These are phyloP conservation scores for Hyaloscypha bicolor DNA, from an alignment of 495 filamentous ascomycete species.

Conservation along the genomic window DNA sequence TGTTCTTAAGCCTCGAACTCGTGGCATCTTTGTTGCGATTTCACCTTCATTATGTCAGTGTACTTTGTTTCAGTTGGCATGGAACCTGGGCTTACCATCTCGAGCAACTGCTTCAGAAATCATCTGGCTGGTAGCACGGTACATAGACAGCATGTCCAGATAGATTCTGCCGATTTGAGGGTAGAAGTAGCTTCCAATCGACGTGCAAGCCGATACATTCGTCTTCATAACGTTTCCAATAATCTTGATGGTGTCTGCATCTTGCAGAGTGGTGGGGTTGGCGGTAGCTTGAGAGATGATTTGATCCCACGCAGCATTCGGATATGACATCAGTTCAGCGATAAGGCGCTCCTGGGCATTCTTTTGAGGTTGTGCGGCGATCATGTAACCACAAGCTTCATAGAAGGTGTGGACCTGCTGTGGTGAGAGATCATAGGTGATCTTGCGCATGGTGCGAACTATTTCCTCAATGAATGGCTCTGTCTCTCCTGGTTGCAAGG, in stretches of 20 bases:
- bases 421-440: conserved; percentile 90
- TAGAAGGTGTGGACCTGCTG: conserved; percentile 99
- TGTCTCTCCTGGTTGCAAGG: conserved; percentile 87
- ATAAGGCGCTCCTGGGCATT: conserved; percentile 88
- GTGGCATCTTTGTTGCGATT: conserved; percentile 96
- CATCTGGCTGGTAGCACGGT: conserved; percentile 89
- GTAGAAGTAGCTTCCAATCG: conserved; percentile 95
- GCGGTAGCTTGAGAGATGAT: conserved; percentile 86
- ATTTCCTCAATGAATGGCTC: conserved; percentile 99
- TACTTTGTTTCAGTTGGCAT: neutral
- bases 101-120: conserved; percentile 88
- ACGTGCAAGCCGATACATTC: conserved; percentile 94
- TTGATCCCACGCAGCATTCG: conserved; percentile 91
- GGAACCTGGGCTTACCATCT: conserved; percentile 63
- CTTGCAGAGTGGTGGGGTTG: conserved; percentile 80
- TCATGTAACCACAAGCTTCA: conserved; percentile 99
- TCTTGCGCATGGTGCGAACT: conserved; percentile 89
- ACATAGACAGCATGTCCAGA: conserved; percentile 99
- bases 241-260: conserved; percentile 93
- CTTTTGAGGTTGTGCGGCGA: conserved; percentile 94
- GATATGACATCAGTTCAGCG: conserved; percentile 87
- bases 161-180: conserved; percentile 99
- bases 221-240: conserved; percentile 99
- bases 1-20: conserved; percentile 89
- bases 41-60: conserved; percentile 56